Conservation (phyloP, 2,329 filamentous ascomycete genomes). For the Helotiales sp. region DNA sequence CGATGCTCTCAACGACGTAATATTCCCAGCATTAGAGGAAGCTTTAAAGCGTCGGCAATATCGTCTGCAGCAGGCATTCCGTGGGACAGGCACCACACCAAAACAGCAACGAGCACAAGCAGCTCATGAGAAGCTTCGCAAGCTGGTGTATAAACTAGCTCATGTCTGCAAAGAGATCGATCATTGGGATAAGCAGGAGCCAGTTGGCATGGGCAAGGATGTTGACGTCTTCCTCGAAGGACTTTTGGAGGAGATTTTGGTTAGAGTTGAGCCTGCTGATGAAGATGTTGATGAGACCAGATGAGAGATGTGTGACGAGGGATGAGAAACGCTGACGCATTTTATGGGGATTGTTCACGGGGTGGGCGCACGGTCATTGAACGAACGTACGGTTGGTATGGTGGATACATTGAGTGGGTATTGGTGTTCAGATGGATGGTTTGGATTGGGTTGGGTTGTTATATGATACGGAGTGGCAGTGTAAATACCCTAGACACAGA, state of each 20-base stretch:
- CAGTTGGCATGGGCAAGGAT: constrained; percentile 91
- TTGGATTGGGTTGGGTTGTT: constrained; percentile 5
- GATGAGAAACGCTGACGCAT: background rate
- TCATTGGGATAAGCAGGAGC: constrained; percentile 78
- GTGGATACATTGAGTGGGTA: constrained; percentile 3
- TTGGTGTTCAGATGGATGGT: constrained; percentile 9
- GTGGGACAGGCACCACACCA: constrained; percentile 45
- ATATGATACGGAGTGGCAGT: background rate
- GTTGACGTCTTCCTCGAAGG: constrained; percentile 89
- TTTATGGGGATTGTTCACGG: background rate
- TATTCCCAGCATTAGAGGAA: constrained; percentile 89
- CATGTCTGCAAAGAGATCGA: constrained; percentile 89
- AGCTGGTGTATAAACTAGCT: constrained; percentile 79
- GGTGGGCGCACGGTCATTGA: constrained; percentile 5
- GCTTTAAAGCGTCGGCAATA: constrained; percentile 79
- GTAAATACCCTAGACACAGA: constrained; percentile 21
- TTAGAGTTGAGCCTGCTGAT: constrained; percentile 81
- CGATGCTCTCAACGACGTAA: constrained; percentile 85
- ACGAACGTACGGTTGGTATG: constrained; percentile 6
- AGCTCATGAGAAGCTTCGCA: constrained; percentile 79
- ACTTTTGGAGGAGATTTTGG: constrained; percentile 88
- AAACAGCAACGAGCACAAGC: constrained; percentile 68
- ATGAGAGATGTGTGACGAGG: constrained; percentile 15
- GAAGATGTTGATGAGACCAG: constrained; percentile 29
- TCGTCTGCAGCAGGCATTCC: constrained; percentile 46